Evolutionary conservation across 2,329 filamentous ascomycete species (phyloP).

Genomic region (Sordariomycetes sp.): DNA sequence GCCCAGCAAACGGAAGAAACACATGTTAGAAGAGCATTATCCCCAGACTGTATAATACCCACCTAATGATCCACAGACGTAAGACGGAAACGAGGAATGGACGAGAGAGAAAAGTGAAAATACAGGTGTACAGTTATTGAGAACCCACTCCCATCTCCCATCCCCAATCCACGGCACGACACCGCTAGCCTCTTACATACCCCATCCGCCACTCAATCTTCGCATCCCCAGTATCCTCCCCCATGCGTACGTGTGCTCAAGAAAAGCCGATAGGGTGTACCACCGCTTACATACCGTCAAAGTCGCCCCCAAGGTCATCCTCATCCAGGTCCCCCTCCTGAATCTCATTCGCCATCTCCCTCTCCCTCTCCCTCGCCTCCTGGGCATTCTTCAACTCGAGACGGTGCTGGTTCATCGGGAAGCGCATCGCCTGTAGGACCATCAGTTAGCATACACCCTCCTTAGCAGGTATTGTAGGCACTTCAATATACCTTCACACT

Average conservation of each 20-base stretch:
- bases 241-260: background rate
- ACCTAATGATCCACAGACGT: background rate
- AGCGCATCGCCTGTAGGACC: constrained; percentile 70
- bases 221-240: background rate
- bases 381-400: constrained; percentile 96
- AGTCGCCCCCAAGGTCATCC: constrained; percentile 89
- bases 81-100: background rate
- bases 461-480: background rate
- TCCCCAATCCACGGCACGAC: background rate
- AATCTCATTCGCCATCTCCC: constrained; percentile 97
- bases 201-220: background rate
- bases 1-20: background rate
- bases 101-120: background rate
- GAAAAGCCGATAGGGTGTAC: background rate
- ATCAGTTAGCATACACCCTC: background rate
- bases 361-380: constrained; percentile 90
- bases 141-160: background rate
- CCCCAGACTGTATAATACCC: background rate
- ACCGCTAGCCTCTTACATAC: background rate
- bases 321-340: constrained; percentile 95
- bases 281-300: constrained; percentile 71
- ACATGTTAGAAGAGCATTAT: background rate
- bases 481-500: constrained; percentile 72
- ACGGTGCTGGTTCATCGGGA: constrained; percentile 98
- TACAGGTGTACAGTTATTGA: background rate